A percentile compares a stretch with the other conserved stretches of the same genome.
Conservation (phyloP, 2,329 filamentous ascomycete species). For the Curvularia spicifera region DNA sequence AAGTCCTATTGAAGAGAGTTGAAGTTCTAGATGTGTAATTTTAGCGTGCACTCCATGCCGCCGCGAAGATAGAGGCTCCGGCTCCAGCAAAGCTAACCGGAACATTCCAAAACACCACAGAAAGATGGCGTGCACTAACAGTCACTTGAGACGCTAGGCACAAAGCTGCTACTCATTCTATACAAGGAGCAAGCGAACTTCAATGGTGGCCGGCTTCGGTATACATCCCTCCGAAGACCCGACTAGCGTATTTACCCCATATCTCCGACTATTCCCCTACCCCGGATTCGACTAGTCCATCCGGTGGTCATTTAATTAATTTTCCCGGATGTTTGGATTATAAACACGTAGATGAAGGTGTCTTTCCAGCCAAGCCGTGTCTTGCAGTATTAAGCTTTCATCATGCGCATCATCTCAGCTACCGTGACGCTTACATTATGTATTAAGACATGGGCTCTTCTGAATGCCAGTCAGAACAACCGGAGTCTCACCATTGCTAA, state of each 20-base stretch:
- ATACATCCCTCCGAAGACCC: slow-evolving; percentile 24
- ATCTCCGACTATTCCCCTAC: slow-evolving; percentile 22
- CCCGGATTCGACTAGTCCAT: slow-evolving; percentile 22
- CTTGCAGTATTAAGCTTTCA: slow-evolving; percentile 6
- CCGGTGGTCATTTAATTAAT: slow-evolving; percentile 20
- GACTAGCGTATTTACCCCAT: slow-evolving; percentile 16
- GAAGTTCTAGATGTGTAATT: not conserved
- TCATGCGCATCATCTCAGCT: slow-evolving; percentile 21
- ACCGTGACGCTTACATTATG: slow-evolving; percentile 20
- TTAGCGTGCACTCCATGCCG: not conserved
- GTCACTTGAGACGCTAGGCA: not conserved
- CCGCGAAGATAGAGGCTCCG: not conserved
- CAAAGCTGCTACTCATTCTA: not conserved
- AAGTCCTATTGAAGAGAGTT: not conserved
- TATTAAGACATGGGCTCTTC: slow-evolving; percentile 21
- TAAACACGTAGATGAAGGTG: slow-evolving; percentile 17
- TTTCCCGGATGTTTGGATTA: slow-evolving; percentile 28
- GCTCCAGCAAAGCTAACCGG: not conserved
- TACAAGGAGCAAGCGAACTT: not conserved
- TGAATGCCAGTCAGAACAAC: slow-evolving; percentile 28
- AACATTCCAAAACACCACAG: not conserved
- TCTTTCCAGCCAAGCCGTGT: slow-evolving; percentile 2
- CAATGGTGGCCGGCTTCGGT: slow-evolving; percentile 19
- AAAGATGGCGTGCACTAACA: no score
- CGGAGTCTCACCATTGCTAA: slow-evolving; percentile 52